Evolutionary conservation across 306 rosid species (phyloP).

Genomic region (Astragalus glycyphyllos): DNA sequence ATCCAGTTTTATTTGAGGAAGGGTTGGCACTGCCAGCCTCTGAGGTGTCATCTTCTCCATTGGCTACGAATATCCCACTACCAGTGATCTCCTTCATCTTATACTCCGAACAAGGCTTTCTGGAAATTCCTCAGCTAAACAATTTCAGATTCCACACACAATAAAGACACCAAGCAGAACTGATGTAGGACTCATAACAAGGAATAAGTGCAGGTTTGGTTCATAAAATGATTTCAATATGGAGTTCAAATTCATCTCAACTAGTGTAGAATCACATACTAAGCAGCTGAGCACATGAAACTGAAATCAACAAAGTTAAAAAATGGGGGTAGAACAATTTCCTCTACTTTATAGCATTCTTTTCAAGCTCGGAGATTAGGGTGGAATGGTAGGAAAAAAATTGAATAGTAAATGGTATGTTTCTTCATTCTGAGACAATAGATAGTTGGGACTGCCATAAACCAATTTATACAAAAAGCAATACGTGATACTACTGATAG

Average conservation of each 20-base stretch:
- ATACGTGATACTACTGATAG: conserved; percentile 14
- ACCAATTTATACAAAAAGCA: conserved; percentile 1
- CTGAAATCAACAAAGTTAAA: background rate
- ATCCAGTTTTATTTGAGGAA: conserved; percentile 67
- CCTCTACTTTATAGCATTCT: background rate
- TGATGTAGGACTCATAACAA: background rate
- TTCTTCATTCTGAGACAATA: conserved; percentile 15
- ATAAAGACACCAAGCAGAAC: background rate
- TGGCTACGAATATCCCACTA: conserved; percentile 83
- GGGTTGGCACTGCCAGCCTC: conserved; percentile 71
- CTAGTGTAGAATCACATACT: conserved; percentile 22
- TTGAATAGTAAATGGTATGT: background rate
- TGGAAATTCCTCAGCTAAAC: conserved; percentile 46
- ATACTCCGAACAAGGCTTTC: conserved; percentile 91
- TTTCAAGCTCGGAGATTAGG: background rate
- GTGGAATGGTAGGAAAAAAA: background rate
- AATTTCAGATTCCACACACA: conserved; percentile 39
- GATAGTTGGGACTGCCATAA: conserved; percentile 3
- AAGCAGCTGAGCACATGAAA: background rate
- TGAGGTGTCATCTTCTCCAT: conserved; percentile 61
- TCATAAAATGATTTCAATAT: background rate
- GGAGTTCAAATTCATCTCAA: conserved; percentile 12
- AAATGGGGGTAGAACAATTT: background rate
- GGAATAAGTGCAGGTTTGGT: background rate
- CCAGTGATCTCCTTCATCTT: conserved; percentile 99